These are phyloP conservation scores for Psidium guajava DNA, from an alignment of 345 rosid species.

Conservation along the genomic window DNA sequence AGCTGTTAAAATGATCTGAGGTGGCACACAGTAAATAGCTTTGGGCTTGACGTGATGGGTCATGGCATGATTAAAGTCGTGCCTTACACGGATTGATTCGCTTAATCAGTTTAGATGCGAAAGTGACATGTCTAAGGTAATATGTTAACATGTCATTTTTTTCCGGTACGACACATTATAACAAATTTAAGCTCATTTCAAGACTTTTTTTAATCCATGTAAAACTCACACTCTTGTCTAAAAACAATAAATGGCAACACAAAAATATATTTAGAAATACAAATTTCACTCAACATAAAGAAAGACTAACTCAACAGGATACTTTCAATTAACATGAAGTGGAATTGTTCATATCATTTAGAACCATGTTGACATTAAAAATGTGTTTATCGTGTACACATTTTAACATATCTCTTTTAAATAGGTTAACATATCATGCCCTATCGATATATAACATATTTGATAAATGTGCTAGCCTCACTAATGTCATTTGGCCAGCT, in stretches of 20 bases:
- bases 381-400: not conserved
- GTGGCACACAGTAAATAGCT: not conserved
- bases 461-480: not conserved
- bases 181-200: not conserved
- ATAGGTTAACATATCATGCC: not conserved
- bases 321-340: not conserved
- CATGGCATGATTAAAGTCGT: not conserved
- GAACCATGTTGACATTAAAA: not conserved
- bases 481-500: not conserved
- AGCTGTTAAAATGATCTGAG: not conserved
- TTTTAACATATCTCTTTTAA: not conserved
- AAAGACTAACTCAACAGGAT: not conserved
- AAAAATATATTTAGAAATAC: not conserved
- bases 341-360: not conserved
- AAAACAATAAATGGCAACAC: not conserved
- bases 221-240: not conserved
- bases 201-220: not conserved
- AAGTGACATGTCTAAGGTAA: not conserved
- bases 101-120: not conserved
- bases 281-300: not conserved
- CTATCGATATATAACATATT: not conserved
- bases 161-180: not conserved
- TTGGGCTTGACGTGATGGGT: not conserved
- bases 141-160: rapidly evolving
- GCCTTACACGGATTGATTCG: not conserved